A percentile compares a stretch with the other conserved stretches of the same genome.
These are phyloP conservation scores for Sutorius australiensis DNA, from an alignment of 768 basidiomycete genomes.

Conservation along the genomic window DNA sequence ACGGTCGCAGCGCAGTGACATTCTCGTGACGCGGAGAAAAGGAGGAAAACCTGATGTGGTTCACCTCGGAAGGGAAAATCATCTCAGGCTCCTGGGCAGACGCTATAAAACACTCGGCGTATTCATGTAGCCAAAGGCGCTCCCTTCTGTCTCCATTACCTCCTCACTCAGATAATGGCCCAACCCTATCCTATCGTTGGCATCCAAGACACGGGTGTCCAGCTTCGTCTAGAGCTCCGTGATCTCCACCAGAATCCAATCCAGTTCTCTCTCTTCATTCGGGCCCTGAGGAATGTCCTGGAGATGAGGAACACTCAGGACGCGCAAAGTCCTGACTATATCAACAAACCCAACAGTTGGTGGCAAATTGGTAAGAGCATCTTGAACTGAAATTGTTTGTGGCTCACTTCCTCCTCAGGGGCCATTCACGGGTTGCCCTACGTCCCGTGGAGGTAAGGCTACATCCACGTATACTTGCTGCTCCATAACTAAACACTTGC, in stretches of 20 bases:
- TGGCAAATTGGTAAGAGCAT: conserved; percentile 17
- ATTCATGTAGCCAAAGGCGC: neutral
- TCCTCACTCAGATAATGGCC: conserved; percentile 7
- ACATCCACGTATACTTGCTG: too few species aligned
- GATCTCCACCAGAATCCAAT: conserved; percentile 11
- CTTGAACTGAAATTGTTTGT: neutral
- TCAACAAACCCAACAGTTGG: conserved; percentile 19
- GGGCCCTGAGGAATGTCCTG: conserved; percentile 4
- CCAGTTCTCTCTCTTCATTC: conserved; percentile 20
- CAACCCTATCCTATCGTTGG: conserved; percentile 11
- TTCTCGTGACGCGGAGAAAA: neutral
- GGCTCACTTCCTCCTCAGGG: conserved; percentile 1
- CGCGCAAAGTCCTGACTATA: neutral
- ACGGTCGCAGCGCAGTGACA: neutral
- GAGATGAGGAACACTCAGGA: neutral
- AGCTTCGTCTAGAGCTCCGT: conserved; percentile 15
- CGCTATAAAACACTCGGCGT: conserved; percentile 9
- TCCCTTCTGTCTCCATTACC: neutral
- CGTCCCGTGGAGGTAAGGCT: conserved; percentile 7
- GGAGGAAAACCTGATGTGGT: neutral
- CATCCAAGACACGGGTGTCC: neutral
- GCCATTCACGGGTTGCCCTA: conserved; percentile 19
- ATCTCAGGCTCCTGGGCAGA: neutral
- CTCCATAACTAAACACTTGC: neutral
- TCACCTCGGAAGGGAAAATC: neutral